Evolutionary conservation across 148 eudicot genomes (phyloP), one percentile per base, ranked within the genome.

Genomic region (Oxyria digyna): DNA sequence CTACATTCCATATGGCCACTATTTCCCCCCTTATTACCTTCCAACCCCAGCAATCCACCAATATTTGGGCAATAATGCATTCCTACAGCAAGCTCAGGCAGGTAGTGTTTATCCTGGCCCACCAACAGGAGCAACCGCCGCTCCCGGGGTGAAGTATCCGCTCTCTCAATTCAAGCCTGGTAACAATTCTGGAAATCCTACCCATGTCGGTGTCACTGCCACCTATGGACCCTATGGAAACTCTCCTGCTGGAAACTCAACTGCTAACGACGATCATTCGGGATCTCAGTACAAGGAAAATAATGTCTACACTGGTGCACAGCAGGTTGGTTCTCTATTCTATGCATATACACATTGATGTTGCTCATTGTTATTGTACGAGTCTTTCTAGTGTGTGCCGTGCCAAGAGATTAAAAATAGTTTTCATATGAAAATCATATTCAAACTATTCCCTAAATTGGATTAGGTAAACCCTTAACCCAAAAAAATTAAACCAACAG

Each of bases 1-100:
- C 69, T 88, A 79, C 65, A 42, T 85, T 42, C 97, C 90, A 41
- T 91, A 87, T 49, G 86, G 85, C 48, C 97, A 77, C 73, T 91
- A 87, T 78, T 76, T 79, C 71, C 63, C 92, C 67, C 96, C 91
- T 12, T 83, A 69, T 68, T 86, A 83, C 62, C 80, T 80, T 72
- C 92, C 92, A 33, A 84, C 88, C 55, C 88, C 88, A 45, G 78
- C 88, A 38, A 71, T 91, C 62, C 91, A 91, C 73, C 97, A 87
- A 50, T 88, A 76, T 78, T 81, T 91, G 37, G 71, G 86, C 73
- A 88, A 82, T 64, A 80, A 84, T 70, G 81, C 84, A 41, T 88
- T 83, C 67, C 85, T 85, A 18, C 95, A 86, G 75, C 97, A 86
- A 72, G 85, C 84, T 78, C 97, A 85, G 79, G 72, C 78, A 40